These are phyloP conservation scores for Polyporus arcularius DNA, from an alignment of 768 basidiomycete species.

Conservation along the genomic window DNA sequence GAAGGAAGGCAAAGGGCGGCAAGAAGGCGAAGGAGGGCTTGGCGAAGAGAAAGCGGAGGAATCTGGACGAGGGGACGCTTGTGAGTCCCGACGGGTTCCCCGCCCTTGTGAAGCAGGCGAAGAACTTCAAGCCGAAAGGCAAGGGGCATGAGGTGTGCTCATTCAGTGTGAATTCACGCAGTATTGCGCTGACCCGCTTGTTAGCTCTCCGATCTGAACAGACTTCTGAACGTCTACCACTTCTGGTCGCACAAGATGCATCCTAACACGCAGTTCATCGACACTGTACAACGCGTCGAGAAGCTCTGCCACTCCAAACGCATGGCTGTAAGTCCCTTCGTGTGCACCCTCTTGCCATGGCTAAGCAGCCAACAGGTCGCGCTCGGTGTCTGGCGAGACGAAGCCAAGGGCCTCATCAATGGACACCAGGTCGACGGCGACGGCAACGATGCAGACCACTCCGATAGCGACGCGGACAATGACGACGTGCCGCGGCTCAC, in stretches of 20 bases:
- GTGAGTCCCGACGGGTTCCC: constrained; percentile 79
- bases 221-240: constrained; percentile 83
- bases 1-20: constrained; percentile 27
- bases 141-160: constrained; percentile 86
- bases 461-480: constrained; percentile 25
- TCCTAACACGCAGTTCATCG: constrained; percentile 84
- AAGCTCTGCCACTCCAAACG: constrained; percentile 83
- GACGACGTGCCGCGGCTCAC: constrained; percentile 7
- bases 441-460: constrained; percentile 25
- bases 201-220: constrained; percentile 78
- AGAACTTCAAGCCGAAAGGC: constrained; percentile 78
- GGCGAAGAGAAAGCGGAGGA: constrained; percentile 52
- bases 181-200: neutral
- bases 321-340: constrained; percentile 66
- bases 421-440: constrained; percentile 33
- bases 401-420: constrained; percentile 49
- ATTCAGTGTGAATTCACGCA: neutral
- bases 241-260: constrained; percentile 95
- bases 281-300: constrained; percentile 85
- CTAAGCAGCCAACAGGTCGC: constrained; percentile 47
- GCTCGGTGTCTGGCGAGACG: constrained; percentile 77
- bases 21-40: constrained; percentile 35
- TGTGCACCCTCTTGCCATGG: neutral
- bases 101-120: constrained; percentile 71
- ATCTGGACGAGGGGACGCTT: constrained; percentile 76